Evolutionary conservation across 768 basidiomycete species (phyloP), one percentile per base, ranked within the genome.

Genomic region (Agaricus sinodeliciosus): DNA sequence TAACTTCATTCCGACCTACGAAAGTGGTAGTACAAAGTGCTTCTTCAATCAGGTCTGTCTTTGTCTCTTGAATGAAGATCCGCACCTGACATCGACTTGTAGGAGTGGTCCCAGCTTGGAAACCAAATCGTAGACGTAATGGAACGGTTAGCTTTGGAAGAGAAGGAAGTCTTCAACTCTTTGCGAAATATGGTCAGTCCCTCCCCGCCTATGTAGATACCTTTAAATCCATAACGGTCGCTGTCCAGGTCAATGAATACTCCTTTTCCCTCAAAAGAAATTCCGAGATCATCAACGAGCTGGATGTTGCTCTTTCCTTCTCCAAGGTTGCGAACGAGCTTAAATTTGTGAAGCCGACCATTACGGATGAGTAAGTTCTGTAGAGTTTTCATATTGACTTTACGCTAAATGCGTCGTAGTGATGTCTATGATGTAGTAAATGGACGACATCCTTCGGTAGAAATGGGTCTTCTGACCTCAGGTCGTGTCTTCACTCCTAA

Each of bases 371-470:
- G 94, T 94, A 57, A 58, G 83, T 63, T 13, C 22, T 27, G 9
- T 6, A 22, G 6, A 19, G 28, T 13, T 19, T 34, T 42, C 12
- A 4, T 25, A 43, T 37, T 3, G 27, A 31, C 35, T 22, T 35
- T 18, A 43, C 9, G 13, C 19, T 27, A 48, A 15, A 56, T 55
- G 37, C 42, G 84, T 83, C 16, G 68, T 72, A 49, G 73, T 39
- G 54, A 55, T 22, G 61, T 76, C 0, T 87, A 88, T 60, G 66
- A 83, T 9, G 84, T 96, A 27, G 69, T 71, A 8, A 82, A 90
- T 59, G 94, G 93, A 15, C 83, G 94, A 22, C 94, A 98, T 71
- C 93, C 94, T 0, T 86, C 91, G 1, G 94, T 98, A 9, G 95
- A 97, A 70, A 75, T 91, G 4, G 91, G 92, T 12, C 76, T 98